A percentile compares a stretch with the other conserved stretches of the same genome.
These are phyloP conservation scores for Xylaria sp. DNA, from an alignment of 2,329 filamentous ascomycete species.

Conservation along the genomic window DNA sequence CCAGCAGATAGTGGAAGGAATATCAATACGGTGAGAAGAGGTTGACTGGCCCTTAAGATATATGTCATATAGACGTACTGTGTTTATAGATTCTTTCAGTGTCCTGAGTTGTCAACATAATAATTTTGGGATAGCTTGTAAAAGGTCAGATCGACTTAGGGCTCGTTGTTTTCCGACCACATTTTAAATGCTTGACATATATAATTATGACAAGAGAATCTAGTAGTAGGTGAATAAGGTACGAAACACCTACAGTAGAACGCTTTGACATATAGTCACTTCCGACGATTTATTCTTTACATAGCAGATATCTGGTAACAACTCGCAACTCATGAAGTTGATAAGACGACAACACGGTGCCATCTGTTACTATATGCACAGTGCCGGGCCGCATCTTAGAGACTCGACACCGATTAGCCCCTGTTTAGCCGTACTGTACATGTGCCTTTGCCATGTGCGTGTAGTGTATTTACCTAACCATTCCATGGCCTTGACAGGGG, in stretches of 20 bases:
- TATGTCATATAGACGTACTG: no score
- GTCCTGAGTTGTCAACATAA: no score
- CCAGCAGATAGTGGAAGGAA: not conserved
- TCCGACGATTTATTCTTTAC: not conserved
- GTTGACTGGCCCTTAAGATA: no score
- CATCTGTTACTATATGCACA: not conserved
- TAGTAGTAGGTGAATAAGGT: no score
- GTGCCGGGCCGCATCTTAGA: conserved; percentile 16
- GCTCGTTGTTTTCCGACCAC: no score
- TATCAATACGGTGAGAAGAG: not conserved
- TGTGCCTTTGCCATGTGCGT: conserved; percentile 34
- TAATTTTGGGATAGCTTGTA: no score
- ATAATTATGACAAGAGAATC: no score
- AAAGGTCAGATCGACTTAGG: no score
- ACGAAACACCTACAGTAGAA: not conserved
- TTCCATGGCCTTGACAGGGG: conserved; percentile 5
- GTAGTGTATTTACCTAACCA: conserved; percentile 23
- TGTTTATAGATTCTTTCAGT: no score
- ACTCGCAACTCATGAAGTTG: not conserved
- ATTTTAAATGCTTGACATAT: no score
- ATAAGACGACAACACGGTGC: conserved; percentile 11
- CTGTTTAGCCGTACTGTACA: conserved; percentile 20
- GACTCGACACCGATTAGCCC: conserved; percentile 25
- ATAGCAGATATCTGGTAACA: not conserved
- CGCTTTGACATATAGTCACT: not conserved